These are phyloP conservation scores for Pseudogymnoascus verrucosus DNA, from an alignment of 2,329 filamentous ascomycete species.

Conservation along the genomic window DNA sequence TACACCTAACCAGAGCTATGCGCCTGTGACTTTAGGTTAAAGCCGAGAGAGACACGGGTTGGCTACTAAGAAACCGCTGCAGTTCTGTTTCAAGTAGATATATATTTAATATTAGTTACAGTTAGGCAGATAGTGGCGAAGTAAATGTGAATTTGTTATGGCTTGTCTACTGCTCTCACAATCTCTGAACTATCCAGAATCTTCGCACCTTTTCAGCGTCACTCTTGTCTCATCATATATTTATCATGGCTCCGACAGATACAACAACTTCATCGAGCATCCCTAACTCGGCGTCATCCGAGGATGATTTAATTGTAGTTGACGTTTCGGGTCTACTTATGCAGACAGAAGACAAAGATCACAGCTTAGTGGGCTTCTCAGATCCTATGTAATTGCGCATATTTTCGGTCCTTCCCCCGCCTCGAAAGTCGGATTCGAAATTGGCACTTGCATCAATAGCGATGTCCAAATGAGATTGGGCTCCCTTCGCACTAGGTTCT, in stretches of 20 bases:
- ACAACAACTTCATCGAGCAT: no score
- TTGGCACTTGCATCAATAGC: constrained; percentile 14
- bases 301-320: no score
- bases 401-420: constrained; percentile 12
- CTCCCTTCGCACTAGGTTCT: constrained; percentile 16
- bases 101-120: background rate
- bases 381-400: constrained; percentile 15
- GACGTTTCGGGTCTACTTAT: background rate
- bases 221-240: no score
- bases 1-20: constrained; percentile 41
- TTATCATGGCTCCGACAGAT: no score
- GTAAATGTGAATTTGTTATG: background rate
- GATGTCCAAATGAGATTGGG: constrained; percentile 15
- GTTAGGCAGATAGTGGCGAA: background rate
- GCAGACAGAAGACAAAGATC: background rate
- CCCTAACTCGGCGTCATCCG: no score
- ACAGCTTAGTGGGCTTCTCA: constrained; percentile 9
- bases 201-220: background rate
- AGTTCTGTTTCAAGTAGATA: background rate
- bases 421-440: constrained; percentile 15
- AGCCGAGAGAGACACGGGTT: background rate
- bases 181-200: background rate
- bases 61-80: background rate
- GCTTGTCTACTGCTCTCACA: background rate
- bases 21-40: background rate